Evolutionary conservation across 306 rosid genomes (phyloP).

Genomic region (Vigna mungo): DNA sequence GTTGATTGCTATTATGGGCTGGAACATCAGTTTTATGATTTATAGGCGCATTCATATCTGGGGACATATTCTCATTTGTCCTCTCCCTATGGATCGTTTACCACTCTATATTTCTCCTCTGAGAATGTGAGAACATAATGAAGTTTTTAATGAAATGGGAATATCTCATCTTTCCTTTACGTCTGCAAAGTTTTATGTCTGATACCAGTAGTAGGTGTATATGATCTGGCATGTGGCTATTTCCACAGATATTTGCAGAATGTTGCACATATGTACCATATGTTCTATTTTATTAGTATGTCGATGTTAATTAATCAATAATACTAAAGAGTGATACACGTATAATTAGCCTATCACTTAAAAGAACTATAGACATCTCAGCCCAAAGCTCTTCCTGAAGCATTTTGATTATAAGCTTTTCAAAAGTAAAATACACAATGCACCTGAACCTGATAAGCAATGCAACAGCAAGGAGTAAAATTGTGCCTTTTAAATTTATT

Average conservation of each 20-base stretch:
- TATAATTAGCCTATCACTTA: constrained; percentile 4
- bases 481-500: background rate
- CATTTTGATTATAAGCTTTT: constrained; percentile 31
- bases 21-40: constrained; percentile 22
- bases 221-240: background rate
- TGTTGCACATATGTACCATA: background rate
- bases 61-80: background rate
- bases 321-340: background rate
- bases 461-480: background rate
- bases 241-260: too few relatives aligned
- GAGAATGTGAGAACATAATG: background rate
- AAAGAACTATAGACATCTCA: background rate
- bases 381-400: constrained; percentile 8
- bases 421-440: background rate
- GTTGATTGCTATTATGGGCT: constrained; percentile 6
- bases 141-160: background rate
- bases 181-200: background rate
- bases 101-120: background rate
- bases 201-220: background rate
- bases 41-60: background rate
- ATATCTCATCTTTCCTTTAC: constrained; percentile 4
- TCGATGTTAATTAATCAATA: constrained; percentile 17
- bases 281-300: constrained; percentile 16
- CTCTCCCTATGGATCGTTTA: background rate
- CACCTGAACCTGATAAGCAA: constrained; percentile 2